Conservation (phyloP, 2,329 filamentous ascomycete genomes). For the Ilyonectria robusta region DNA sequence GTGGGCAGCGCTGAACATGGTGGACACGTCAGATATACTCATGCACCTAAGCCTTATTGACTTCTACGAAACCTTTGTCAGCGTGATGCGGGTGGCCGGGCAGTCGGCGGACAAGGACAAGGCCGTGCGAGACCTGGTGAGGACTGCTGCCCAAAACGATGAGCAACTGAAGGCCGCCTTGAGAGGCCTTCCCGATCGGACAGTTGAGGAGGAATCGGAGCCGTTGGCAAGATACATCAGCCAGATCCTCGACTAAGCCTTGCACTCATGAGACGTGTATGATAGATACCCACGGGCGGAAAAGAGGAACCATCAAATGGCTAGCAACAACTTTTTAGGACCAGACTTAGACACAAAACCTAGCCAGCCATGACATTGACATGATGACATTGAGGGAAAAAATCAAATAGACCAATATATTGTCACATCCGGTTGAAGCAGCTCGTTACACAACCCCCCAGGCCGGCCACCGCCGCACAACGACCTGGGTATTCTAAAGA, state of each 20-base stretch:
- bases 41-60: slow-evolving; percentile 67
- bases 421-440: slow-evolving; percentile 37
- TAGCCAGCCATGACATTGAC: neutral
- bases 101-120: slow-evolving; percentile 54
- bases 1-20: slow-evolving; percentile 67
- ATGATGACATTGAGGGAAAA: neutral
- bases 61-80: slow-evolving; percentile 67
- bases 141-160: slow-evolving; percentile 58
- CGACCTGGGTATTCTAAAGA: slow-evolving; percentile 40
- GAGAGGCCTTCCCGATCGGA: slow-evolving; percentile 61
- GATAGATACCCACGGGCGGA: slow-evolving; percentile 32
- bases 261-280: slow-evolving; percentile 8
- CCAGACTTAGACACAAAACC: neutral
- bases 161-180: slow-evolving; percentile 56
- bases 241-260: slow-evolving; percentile 52
- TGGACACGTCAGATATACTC: slow-evolving; percentile 63
- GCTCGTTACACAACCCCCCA: slow-evolving; percentile 42
- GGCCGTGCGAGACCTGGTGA: slow-evolving; percentile 57
- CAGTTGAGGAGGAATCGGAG: slow-evolving; percentile 66
- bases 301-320: neutral
- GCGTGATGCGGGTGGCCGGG: slow-evolving; percentile 60
- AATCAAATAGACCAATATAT: slow-evolving; percentile 34
- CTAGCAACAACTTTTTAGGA: neutral
- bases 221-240: slow-evolving; percentile 61
- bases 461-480: slow-evolving; percentile 30